Evolutionary conservation across 2,329 filamentous ascomycete species (phyloP), one percentile per base, ranked within the genome.

Genomic region (Neopestalotiopsis sp.): DNA sequence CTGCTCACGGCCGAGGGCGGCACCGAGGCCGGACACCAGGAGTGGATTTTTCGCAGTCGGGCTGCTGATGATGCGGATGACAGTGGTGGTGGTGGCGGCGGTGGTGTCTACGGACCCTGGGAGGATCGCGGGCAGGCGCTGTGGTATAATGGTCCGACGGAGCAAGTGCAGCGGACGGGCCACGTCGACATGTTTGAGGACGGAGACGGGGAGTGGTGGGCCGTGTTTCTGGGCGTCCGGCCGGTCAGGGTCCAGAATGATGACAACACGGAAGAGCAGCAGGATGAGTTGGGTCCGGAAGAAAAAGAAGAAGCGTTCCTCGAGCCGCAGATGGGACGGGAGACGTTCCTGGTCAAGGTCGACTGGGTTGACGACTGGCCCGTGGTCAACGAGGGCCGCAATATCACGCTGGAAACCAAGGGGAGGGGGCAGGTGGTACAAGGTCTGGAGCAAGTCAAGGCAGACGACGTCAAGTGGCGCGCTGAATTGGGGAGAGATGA

Each of bases 291-390:
- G 34, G 34, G 34, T 17, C 5, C 10, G 17, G 32, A 42, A 32
- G 2, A 32, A 28, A 4, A 28, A 28, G 24, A 28, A 28, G 24
- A 28, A 28, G 24, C 24, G 30, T 82, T 78, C 74, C 70, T 81
- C 30, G 78, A 80, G 52, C 84, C 83, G 12, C 81, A 84, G 13
- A 78, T 86, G 67, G 84, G 84, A 0, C 78, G 84, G 0, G 86
- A 88, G 72, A 84, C 84, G 0, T 86, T 88, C 67, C 73, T 89
- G 1, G 81, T 85, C 13, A 81, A 81, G 0, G 79, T 87, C 0
- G 78, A 82, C 5, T 88, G 85, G 86, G 74, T 80, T 9, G 76
- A 87, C 57, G 82, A 84, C 69, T 88, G 85, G 85, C 86, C 85
- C 0, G 74, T 87, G 0, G 81, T 88, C 69, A 87, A 87, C 66